Conservation (phyloP, 805 yeast species). For the Candida pseudoglaebosa region DNA sequence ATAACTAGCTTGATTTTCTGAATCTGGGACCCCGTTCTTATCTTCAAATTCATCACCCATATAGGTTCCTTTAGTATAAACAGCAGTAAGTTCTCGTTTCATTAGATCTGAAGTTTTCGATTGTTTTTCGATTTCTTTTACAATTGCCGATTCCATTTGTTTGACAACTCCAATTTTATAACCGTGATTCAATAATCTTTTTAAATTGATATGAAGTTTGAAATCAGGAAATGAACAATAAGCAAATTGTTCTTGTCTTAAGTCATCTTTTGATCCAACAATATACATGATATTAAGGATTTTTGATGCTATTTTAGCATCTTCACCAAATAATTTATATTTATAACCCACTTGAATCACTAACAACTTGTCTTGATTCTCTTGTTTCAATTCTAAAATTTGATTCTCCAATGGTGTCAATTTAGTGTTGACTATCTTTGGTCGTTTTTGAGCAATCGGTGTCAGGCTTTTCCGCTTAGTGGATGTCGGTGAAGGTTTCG, state of each 20-base stretch:
- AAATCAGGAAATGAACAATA: slow-evolving; percentile 83
- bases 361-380: slow-evolving; percentile 63
- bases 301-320: slow-evolving; percentile 67
- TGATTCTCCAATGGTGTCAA: slow-evolving; percentile 78
- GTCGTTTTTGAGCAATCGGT: slow-evolving; percentile 15
- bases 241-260: slow-evolving; percentile 62
- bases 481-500: not conserved
- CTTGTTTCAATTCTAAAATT: slow-evolving; percentile 58
- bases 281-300: slow-evolving; percentile 67
- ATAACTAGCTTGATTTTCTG: slow-evolving; percentile 27
- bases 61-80: slow-evolving; percentile 82
- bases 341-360: slow-evolving; percentile 91
- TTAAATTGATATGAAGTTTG: slow-evolving; percentile 70
- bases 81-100: slow-evolving; percentile 61
- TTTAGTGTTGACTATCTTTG: slow-evolving; percentile 26
- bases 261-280: slow-evolving; percentile 64
- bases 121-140: slow-evolving; percentile 54
- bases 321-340: slow-evolving; percentile 80
- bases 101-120: slow-evolving; percentile 45
- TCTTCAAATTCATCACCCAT: slow-evolving; percentile 50
- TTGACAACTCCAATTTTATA: slow-evolving; percentile 82
- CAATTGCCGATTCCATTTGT: slow-evolving; percentile 77
- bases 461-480: slow-evolving; percentile 4
- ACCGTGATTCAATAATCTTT: slow-evolving; percentile 67
- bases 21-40: slow-evolving; percentile 18